Evolutionary conservation across 225 moss, liverwort and hornwort genomes (phyloP).

Genomic region (Physcomitrium patens): DNA sequence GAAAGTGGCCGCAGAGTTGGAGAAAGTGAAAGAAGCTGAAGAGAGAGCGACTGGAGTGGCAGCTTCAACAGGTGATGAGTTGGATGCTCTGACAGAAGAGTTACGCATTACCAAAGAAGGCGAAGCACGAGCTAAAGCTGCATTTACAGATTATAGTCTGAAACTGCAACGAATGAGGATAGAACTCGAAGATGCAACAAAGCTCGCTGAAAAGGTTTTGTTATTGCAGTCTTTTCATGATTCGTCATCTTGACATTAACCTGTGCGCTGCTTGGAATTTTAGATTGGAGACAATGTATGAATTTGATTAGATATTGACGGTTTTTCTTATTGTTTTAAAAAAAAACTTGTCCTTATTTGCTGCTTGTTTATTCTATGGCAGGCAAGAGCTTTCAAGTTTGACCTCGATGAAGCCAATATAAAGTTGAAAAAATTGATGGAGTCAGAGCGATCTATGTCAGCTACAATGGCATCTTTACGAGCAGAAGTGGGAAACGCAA

Average conservation of each 20-base stretch:
- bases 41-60: slow-evolving; percentile 53
- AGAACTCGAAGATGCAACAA: slow-evolving; percentile 56
- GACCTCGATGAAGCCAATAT: slow-evolving; percentile 57
- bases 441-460: slow-evolving; percentile 61
- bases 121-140: slow-evolving; percentile 60
- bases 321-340: not conserved
- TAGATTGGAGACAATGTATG: not conserved
- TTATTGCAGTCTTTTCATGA: not conserved
- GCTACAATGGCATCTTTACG: slow-evolving; percentile 66
- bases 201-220: slow-evolving; percentile 58
- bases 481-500: slow-evolving; percentile 58
- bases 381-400: slow-evolving; percentile 59
- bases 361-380: not conserved
- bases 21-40: slow-evolving; percentile 49
- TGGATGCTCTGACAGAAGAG: slow-evolving; percentile 52
- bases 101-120: slow-evolving; percentile 43
- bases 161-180: slow-evolving; percentile 59
- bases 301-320: not conserved
- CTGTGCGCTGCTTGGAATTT: not conserved
- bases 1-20: slow-evolving; percentile 45
- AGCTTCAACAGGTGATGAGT: slow-evolving; percentile 49
- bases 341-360: not conserved
- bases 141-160: slow-evolving; percentile 65
- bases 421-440: slow-evolving; percentile 52
- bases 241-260: not conserved